A percentile compares a stretch with the other conserved stretches of the same genome.
These are phyloP conservation scores for Musa beccarii DNA, from an alignment of 176 grass and related monocot genomes.

Conservation along the genomic window DNA sequence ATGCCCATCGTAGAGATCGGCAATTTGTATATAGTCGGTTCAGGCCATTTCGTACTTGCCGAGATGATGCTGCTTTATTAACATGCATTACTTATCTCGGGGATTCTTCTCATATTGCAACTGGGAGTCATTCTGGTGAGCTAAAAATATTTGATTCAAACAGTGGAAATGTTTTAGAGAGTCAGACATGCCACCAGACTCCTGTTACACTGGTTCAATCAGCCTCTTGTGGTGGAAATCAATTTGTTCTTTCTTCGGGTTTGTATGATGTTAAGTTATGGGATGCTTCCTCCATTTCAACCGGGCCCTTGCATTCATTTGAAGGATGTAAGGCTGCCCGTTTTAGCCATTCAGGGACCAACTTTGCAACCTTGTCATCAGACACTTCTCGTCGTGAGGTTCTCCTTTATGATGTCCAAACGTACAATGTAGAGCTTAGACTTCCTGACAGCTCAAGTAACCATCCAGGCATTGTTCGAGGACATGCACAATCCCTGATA, in stretches of 20 bases:
- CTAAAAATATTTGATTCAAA: conserved; percentile 91
- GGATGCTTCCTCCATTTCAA: conserved; percentile 55
- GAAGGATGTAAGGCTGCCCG: conserved; percentile 76
- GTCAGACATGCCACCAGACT: conserved; percentile 54
- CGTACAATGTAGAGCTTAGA: conserved; percentile 38
- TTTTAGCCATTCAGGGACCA: conserved; percentile 65
- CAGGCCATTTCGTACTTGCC: conserved; percentile 77
- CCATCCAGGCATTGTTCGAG: conserved; percentile 38
- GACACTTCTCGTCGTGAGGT: conserved; percentile 41
- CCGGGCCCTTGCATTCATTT: conserved; percentile 69
- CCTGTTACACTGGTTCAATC: conserved; percentile 67
- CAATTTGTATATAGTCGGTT: conserved; percentile 97
- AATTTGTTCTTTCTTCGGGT: conserved; percentile 73
- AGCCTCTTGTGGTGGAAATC: conserved; percentile 36
- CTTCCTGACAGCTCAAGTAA: conserved; percentile 54
- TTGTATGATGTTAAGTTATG: conserved; percentile 70
- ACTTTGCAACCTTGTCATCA: conserved; percentile 66
- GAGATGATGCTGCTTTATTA: conserved; percentile 63
- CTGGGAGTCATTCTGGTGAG: conserved; percentile 71
- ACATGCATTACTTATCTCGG: conserved; percentile 90
- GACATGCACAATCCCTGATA: conserved; percentile 64
- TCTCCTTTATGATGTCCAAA: conserved; percentile 79
- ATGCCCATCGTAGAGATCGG: conserved; percentile 64
- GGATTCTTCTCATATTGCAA: conserved; percentile 64
- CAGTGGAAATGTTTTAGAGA: conserved; percentile 65